These are phyloP conservation scores for Aspergillus indologenus DNA, from an alignment of 495 filamentous ascomycete genomes.

Conservation along the genomic window DNA sequence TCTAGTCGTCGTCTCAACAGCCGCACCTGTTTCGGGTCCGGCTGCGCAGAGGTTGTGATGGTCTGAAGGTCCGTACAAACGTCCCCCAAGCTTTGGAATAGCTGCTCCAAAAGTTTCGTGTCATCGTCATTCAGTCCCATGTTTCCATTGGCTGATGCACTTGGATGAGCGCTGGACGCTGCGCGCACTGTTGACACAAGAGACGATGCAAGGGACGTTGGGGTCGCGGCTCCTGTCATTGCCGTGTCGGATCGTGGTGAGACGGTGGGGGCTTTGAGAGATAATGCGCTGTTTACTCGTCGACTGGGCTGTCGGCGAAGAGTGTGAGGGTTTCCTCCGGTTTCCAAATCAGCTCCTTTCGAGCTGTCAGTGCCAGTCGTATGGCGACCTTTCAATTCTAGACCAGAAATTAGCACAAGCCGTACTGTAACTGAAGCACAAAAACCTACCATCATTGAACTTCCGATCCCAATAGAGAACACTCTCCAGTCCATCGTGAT, in stretches of 20 bases:
- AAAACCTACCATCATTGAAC: constrained; percentile 37
- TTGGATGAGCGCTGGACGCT: constrained; percentile 36
- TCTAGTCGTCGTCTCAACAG: constrained; percentile 68
- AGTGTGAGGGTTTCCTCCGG: constrained; percentile 16
- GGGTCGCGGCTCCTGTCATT: constrained; percentile 32
- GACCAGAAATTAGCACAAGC: constrained; percentile 2
- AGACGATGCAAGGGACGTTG: constrained; percentile 36
- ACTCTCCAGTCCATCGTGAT: constrained; percentile 39
- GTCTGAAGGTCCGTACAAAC: constrained; percentile 67
- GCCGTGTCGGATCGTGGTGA: constrained; percentile 30
- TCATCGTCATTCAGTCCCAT: constrained; percentile 63
- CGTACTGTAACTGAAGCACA: neutral
- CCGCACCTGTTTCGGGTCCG: constrained; percentile 57
- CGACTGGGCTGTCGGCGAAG: constrained; percentile 16
- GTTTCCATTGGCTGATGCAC: constrained; percentile 19
- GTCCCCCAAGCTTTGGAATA: constrained; percentile 71
- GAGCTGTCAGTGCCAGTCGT: constrained; percentile 15
- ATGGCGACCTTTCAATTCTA: constrained; percentile 33
- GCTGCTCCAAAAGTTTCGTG: constrained; percentile 68
- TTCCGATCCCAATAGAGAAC: constrained; percentile 44
- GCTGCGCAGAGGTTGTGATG: constrained; percentile 39
- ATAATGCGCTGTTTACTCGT: neutral
- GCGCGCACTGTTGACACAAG: constrained; percentile 42
- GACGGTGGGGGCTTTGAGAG: neutral
- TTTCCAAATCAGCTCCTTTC: constrained; percentile 11